Base-by-base conservation (phyloP, 352 stramenopile genomes). In the Pythium folliculosum region DNA sequence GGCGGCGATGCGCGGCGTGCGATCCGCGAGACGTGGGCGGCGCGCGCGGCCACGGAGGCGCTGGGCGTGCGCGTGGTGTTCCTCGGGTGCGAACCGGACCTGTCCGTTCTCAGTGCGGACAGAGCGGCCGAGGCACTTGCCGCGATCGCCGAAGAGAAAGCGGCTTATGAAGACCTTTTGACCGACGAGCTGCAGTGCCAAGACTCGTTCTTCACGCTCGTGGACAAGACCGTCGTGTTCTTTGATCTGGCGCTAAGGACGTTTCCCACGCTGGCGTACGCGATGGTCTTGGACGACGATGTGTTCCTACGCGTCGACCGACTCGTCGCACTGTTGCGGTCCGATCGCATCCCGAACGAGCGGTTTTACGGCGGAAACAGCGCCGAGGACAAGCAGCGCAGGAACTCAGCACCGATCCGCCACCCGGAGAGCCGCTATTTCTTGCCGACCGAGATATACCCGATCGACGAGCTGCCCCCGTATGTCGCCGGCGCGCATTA, bases 261-360 rank as follows among this genome's bases (percentile, higher is more conserved):
- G 9, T 60, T 51, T 17, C 48, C 13, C 21, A 58, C 51, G 14
- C 32, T 40, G 43, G 30, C 53, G 43, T 71, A 47, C 40, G 60
- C 50, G 0, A 80, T 91, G 73, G 65, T 92, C 22, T 56, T 64
- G n/a, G 84, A 92, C 44, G 83, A 93, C 44, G 83, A 92, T 38
- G 56, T 88, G 5, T 64, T 49, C 30, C n/a, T 64, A 13, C 57
- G 57, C 21, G 19, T 56, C 45, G 47, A 64, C 30, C 45, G 44
- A 2, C 59, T 72, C 5, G 55, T 63, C 8, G 17, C 30, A 12
- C 48, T 69, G 19, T 22, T 73, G 38, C 38, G 38, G 13, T 44
- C 43, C 10, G 35, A 60, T 5, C 44, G n/a, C 6, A 10, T 60
- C 3, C 7, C 53, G 10, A 38, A 25, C 7, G 40, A 43, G 32